Conservation (phyloP, 1,284 basidiomycete genomes). For the Ceratorhiza oryzae-sativae region DNA sequence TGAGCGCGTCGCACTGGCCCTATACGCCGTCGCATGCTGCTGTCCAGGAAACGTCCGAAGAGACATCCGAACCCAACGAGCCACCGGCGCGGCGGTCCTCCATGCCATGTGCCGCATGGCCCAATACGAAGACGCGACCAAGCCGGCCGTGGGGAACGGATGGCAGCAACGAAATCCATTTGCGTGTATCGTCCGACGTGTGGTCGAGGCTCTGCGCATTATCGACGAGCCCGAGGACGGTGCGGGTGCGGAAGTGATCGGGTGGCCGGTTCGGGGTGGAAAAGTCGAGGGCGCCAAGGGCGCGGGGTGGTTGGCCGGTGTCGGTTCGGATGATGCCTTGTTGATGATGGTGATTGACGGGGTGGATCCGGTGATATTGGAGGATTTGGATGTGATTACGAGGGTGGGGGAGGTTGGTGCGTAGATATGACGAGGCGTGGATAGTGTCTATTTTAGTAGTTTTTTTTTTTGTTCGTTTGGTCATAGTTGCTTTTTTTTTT, state of each 20-base stretch:
- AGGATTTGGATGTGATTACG: slow-evolving; percentile 76
- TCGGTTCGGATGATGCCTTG: slow-evolving; percentile 65
- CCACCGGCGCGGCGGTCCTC: slow-evolving; percentile 52
- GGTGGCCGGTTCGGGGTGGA: slow-evolving; percentile 34
- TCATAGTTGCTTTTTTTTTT: slow-evolving; percentile 21
- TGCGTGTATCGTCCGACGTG: slow-evolving; percentile 69
- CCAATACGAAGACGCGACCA: slow-evolving; percentile 49
- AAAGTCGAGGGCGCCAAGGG: slow-evolving; percentile 39
- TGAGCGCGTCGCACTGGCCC: slow-evolving; percentile 78
- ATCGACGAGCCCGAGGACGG: slow-evolving; percentile 67
- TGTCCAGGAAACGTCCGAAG: slow-evolving; percentile 76
- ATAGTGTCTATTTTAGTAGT: slow-evolving; percentile 53
- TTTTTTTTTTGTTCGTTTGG: neutral
- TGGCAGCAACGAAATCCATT: slow-evolving; percentile 65
- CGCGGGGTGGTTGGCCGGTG: slow-evolving; percentile 38
- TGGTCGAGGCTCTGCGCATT: slow-evolving; percentile 84
- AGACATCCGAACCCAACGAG: slow-evolving; percentile 63
- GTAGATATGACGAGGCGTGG: slow-evolving; percentile 73
- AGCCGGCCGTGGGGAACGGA: slow-evolving; percentile 54
- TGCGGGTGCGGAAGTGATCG: slow-evolving; percentile 12
- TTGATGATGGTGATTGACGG: slow-evolving; percentile 71
- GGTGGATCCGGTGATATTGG: slow-evolving; percentile 72
- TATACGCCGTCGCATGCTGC: slow-evolving; percentile 89
- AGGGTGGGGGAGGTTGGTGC: slow-evolving; percentile 56
- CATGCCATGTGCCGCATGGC: slow-evolving; percentile 47